Base-by-base conservation (phyloP, 2,329 filamentous ascomycete genomes). In the Mycosphaerella arachidis region DNA sequence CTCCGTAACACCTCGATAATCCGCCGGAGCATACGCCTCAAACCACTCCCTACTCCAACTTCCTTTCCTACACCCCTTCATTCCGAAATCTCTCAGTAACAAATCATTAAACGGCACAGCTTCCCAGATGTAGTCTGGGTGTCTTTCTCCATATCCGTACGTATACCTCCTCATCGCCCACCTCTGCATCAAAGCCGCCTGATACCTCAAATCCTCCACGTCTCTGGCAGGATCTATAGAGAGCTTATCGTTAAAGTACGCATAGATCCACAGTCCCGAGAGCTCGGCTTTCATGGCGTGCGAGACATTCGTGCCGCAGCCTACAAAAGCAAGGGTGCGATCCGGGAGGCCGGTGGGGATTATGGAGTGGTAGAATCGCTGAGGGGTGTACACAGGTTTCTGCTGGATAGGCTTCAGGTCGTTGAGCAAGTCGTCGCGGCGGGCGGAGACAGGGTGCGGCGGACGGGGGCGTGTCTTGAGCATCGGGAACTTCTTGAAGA, bases 341-440 rank as follows among this genome's bases (percentile, higher is more conserved):
- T 60, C 55, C 9, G 55, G 29, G 52, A 61, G 55, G 27, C 53
- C 33, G 8, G 58, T 53, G n/a, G 58, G 55, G 29, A 55, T 53
- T 55, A 63, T 60, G 30, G 48, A 35, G 46, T 55, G 61, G 58
- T 60, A 60, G 51, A 60, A 55, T 27, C 61, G 61, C 37, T 58
- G 54, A 12, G 61, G 61, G 18, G 30, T 35, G 16, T 55, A 58
- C 24, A 40, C 8, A 13, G 51, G 29, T 30, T 58, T 54, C 43
- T 55, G 48, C n/a, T n/a, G 4, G 18, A 13, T 12, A 10, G 53
- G 35, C 9, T 24, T 16, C 10, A 48, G 46, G 9, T 48, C 20
- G 27, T 40, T 33, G 13, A 51, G 35, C 16, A 16, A 4, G 52
- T 55, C 52, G 53, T 51, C 27, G 10, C 53, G 45, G 18, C 55